These are phyloP conservation scores for Saccharomycopsis fodiens DNA, from an alignment of 805 yeast genomes.

Conservation along the genomic window DNA sequence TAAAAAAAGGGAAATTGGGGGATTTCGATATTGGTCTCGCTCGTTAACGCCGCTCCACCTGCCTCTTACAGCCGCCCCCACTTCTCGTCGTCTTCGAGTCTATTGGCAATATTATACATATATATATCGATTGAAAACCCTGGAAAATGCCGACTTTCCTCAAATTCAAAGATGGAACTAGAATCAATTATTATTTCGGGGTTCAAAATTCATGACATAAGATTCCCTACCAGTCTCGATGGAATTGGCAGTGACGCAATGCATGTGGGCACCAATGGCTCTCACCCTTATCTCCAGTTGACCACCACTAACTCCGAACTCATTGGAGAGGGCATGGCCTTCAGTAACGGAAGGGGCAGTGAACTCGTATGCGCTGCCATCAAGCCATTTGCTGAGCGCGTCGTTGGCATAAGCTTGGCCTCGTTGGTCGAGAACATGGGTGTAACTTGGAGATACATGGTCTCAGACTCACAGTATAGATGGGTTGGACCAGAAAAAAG, in stretches of 20 bases:
- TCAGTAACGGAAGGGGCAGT: constrained; percentile 32
- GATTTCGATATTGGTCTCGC: no score
- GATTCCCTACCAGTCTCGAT: constrained; percentile 33
- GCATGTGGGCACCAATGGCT: constrained; percentile 32
- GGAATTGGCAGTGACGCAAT: constrained; percentile 35
- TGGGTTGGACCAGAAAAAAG: constrained; percentile 39
- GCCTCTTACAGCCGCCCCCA: no score
- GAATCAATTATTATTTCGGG: no score
- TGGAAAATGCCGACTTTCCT: no score
- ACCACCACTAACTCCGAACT: constrained; percentile 24
- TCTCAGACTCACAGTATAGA: constrained; percentile 32
- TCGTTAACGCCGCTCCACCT: no score
- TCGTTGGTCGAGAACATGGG: constrained; percentile 32
- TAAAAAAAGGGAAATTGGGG: no score
- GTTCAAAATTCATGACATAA: constrained; percentile 26
- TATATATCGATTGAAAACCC: no score
- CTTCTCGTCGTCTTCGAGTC: no score
- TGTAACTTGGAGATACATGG: constrained; percentile 32
- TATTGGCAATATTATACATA: no score
- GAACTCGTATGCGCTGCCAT: constrained; percentile 30
- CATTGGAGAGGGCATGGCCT: constrained; percentile 35
- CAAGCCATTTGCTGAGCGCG: constrained; percentile 30
- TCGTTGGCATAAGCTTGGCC: constrained; percentile 28
- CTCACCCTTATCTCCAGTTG: constrained; percentile 30
- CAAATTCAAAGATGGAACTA: no score